phyloP scores from a whole-genome alignment of 2,329 filamentous ascomycete genomes.

The Apiospora pterosperma region DNA sequence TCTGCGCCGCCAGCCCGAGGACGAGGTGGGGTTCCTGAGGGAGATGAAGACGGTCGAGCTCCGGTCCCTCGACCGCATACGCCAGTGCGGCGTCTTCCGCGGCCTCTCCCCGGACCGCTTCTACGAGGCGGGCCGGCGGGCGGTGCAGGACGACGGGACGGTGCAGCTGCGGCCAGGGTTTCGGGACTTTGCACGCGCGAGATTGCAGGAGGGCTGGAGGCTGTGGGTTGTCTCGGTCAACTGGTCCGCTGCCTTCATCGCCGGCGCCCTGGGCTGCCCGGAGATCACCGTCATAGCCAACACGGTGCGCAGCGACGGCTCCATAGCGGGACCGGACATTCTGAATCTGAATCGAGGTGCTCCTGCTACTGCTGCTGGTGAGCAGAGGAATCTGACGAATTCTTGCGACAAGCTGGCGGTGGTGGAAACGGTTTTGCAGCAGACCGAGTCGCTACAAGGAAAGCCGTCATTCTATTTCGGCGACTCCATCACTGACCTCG shows the following conservation, averaged over 20 bases:
- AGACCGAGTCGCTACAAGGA: slow-evolving; percentile 7
- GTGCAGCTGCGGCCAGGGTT: slow-evolving; percentile 38
- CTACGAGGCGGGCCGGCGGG: slow-evolving; percentile 33
- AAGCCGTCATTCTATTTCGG: slow-evolving; percentile 49
- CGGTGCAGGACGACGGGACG: slow-evolving; percentile 30
- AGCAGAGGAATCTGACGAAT: slow-evolving; percentile 31
- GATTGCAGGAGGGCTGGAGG: slow-evolving; percentile 27
- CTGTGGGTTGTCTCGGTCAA: slow-evolving; percentile 49
- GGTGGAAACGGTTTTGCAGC: slow-evolving; percentile 28
- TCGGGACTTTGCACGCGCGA: slow-evolving; percentile 21
- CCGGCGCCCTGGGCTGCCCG: slow-evolving; percentile 34
- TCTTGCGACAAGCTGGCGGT: slow-evolving; percentile 44
- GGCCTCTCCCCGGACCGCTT: slow-evolving; percentile 32
- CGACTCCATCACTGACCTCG: slow-evolving; percentile 55
- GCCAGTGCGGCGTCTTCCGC: slow-evolving; percentile 40
- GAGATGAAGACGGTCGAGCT: slow-evolving; percentile 42
- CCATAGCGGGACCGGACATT: slow-evolving; percentile 37
- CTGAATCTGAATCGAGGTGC: slow-evolving; percentile 16
- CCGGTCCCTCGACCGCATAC: slow-evolving; percentile 42
- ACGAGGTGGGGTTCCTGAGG: slow-evolving; percentile 42
- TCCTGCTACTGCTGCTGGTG: slow-evolving; percentile 16
- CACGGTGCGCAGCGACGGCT: slow-evolving; percentile 34
- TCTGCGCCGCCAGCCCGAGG: slow-evolving; percentile 29
- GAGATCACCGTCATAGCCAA: slow-evolving; percentile 41
- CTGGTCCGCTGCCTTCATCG: slow-evolving; percentile 47